Base-by-base conservation (phyloP, 192 early-diverging fungal species). In the Coemansia javaensis region DNA sequence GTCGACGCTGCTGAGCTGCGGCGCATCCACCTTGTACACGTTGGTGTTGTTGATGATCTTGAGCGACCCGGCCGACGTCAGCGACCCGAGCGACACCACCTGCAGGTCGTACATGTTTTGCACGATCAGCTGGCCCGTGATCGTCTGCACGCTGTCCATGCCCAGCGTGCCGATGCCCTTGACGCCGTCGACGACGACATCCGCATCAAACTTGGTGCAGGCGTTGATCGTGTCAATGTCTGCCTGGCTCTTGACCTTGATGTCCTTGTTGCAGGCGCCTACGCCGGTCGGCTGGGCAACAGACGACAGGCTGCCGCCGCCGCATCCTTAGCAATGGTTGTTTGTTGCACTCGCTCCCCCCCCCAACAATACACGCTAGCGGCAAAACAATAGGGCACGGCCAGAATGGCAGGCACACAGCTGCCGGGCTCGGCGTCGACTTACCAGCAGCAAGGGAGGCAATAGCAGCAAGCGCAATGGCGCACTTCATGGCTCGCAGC, bases 11-110 rank as follows among this genome's bases (percentile, higher is more conserved):
- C 49, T 43, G 14, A 82, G 65, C 15, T 49, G 40, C 5, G 69
- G 54, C 23, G 68, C 32, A 30, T 50, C 74, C 38, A 82, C 34
- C 59, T 51, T 60, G 37, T 57, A 66, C 17, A 79, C 65, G 22
- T 66, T 59, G 32, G 80, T 82, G 63, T 82, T 82, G 68, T 82
- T 82, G 38, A 57, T 59, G 17, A 80, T 34, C 32, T 69, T 63
- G 47, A 82, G 63, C 32, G 64, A 52, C 22, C 57, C 52, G 9
- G 75, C 44, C 15, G 41, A 50, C 20, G 59, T 46, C 27, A 82
- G 68, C 18, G 59, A 32, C 18, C 63, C 52, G 25, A 77, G 40
- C 32, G 51, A 69, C 60, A 82, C 41, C 12, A 50, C 58, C 40
- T 63, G 53, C 14, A 82, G 73, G 40, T 46, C 46, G 28, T 78